Evolutionary conservation across 208 protist genomes (phyloP).

Genomic region (Trypanosoma lewisi): DNA sequence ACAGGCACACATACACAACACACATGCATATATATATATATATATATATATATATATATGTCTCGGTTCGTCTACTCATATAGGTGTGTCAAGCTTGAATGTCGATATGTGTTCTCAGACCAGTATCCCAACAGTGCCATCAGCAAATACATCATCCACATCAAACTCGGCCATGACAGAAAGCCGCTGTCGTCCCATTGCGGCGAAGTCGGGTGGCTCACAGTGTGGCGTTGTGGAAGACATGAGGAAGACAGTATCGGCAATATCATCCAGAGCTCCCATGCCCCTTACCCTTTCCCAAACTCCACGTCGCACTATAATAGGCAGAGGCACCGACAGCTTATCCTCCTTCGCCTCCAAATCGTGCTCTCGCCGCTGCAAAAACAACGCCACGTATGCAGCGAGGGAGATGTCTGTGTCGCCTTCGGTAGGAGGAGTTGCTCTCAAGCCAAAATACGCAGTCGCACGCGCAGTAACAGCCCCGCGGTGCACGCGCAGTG

Average conservation of each 20-base stretch:
- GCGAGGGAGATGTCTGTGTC: background rate
- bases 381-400: slow-evolving; percentile 23
- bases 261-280: slow-evolving; percentile 11
- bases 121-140: slow-evolving; percentile 21
- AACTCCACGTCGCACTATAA: slow-evolving; percentile 20
- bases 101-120: background rate
- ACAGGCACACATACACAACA: no score
- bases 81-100: background rate
- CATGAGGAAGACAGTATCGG: slow-evolving; percentile 33
- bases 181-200: slow-evolving; percentile 19
- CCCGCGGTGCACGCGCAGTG: slow-evolving; percentile 6
- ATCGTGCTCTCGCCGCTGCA: slow-evolving; percentile 6
- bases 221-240: slow-evolving; percentile 66
- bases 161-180: slow-evolving; percentile 11
- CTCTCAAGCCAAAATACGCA: slow-evolving; percentile 9
- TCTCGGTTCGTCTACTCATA: no score
- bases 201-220: slow-evolving; percentile 57
- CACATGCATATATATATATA: no score
- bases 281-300: slow-evolving; percentile 6
- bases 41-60: no score
- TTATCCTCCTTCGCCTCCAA: background rate
- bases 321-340: background rate
- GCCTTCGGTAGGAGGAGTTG: background rate
- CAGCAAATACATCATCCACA: slow-evolving; percentile 32
- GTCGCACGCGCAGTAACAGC: background rate